Conservation (phyloP, 345 rosid species). For the Syzygium aromaticum region DNA sequence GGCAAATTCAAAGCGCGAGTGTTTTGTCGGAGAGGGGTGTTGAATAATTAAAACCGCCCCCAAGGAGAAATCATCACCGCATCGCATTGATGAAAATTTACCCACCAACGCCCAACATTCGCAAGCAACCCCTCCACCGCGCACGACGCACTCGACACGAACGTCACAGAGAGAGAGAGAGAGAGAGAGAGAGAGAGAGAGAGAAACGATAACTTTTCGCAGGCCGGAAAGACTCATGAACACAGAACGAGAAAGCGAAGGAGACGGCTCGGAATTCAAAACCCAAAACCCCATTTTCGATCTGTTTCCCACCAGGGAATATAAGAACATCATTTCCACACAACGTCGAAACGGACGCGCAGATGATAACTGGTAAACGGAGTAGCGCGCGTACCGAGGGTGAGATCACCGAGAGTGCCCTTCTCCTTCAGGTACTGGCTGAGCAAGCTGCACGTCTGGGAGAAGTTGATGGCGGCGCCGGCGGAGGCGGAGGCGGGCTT, state of each 20-base stretch:
- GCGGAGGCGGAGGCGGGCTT: conserved; percentile 18
- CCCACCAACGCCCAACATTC: neutral
- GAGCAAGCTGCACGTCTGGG: conserved; percentile 53
- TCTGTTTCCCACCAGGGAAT: neutral
- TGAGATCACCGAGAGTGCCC: conserved; percentile 62
- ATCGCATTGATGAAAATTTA: neutral
- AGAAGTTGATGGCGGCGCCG: conserved; percentile 36
- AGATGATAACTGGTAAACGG: neutral
- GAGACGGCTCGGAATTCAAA: neutral
- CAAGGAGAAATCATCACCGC: neutral
- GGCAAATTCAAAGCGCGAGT: neutral
- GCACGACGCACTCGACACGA: neutral
- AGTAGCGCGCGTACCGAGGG: conserved; percentile 22
- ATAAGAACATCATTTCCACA: neutral
- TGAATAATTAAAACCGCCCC: conserved; percentile 13
- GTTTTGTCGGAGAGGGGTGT: conserved; percentile 1
- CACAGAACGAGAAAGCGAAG: neutral
- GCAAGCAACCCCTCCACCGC: neutral
- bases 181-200: neutral
- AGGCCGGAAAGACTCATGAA: neutral
- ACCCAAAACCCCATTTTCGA: neutral
- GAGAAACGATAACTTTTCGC: neutral
- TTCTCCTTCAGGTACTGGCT: conserved; percentile 76
- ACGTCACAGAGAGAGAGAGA: neutral
- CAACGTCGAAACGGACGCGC: neutral